Percentiles rank a stretch among this genome's conserved stretches.
These are phyloP conservation scores for Dendryphion nanum DNA, from an alignment of 2,329 filamentous ascomycete genomes.

Conservation along the genomic window DNA sequence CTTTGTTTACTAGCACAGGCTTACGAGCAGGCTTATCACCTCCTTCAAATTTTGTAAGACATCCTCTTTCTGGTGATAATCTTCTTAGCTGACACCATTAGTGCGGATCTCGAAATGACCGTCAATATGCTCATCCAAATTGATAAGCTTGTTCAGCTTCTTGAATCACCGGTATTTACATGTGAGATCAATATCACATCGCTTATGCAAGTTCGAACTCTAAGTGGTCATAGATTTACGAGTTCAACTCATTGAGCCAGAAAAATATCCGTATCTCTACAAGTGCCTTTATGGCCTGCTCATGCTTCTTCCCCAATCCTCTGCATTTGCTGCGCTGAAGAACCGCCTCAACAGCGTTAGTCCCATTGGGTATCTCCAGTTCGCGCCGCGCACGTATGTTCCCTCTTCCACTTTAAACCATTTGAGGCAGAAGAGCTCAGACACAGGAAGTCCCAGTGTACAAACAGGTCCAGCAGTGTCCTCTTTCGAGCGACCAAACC, in stretches of 20 bases:
- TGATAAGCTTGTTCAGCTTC: conserved; percentile 93
- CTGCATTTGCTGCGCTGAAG: conserved; percentile 92
- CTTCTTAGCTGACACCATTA: conserved; percentile 36
- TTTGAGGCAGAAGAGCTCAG: conserved; percentile 44
- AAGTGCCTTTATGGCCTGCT: conserved; percentile 96
- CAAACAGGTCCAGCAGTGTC: conserved; percentile 36
- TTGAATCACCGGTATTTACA: conserved; percentile 97
- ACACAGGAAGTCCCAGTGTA: conserved; percentile 35
- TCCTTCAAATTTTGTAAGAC: conserved; percentile 87
- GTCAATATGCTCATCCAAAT: conserved; percentile 99
- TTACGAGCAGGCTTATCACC: conserved; percentile 95
- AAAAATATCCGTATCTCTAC: conserved; percentile 92
- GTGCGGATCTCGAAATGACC: conserved; percentile 96
- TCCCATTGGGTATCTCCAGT: conserved; percentile 92
- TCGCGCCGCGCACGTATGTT: conserved; percentile 74
- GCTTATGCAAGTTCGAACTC: neutral
- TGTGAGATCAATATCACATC: conserved; percentile 58
- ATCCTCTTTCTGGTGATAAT: neutral
- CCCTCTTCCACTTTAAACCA: conserved; percentile 38
- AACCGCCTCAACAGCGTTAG: conserved; percentile 96
- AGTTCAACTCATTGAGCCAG: conserved; percentile 90
- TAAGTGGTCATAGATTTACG: conserved; percentile 66
- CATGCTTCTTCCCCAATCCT: conserved; percentile 98
- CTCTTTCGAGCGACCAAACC: conserved; percentile 58
- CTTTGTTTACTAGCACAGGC: conserved; percentile 93